Evolutionary conservation across 257 asterid species (phyloP).

Genomic region (Scutellaria barbata): DNA sequence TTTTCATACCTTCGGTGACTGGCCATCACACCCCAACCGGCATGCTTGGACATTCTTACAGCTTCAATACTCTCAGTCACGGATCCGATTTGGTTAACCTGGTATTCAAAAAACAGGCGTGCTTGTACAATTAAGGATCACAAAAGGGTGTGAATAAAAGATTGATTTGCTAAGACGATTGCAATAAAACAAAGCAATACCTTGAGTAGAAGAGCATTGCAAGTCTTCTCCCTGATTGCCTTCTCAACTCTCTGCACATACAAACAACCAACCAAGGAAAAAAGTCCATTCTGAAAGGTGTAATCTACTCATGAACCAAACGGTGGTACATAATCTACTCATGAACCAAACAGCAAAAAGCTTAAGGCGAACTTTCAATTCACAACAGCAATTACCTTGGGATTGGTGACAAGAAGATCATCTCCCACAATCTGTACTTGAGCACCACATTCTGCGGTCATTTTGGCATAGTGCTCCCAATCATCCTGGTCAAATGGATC

Average conservation of each 20-base stretch:
- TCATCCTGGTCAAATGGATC: conserved; percentile 99
- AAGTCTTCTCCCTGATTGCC: conserved; percentile 88
- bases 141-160: not conserved
- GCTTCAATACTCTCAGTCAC: conserved; percentile 99
- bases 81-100: conserved; percentile 98
- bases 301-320: not conserved
- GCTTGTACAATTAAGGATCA: not conserved
- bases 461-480: conserved; percentile 84
- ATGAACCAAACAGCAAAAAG: not conserved
- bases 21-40: conserved; percentile 99
- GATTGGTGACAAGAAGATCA: conserved; percentile 95
- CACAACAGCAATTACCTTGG: conserved; percentile 57
- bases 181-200: conserved; percentile 37
- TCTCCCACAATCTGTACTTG: conserved; percentile 97
- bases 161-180: not conserved
- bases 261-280: conserved; percentile 16
- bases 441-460: conserved; percentile 76
- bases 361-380: not conserved
- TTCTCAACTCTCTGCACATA: conserved; percentile 83
- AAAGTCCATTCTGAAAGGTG: not conserved
- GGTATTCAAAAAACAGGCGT: conserved; percentile 10
- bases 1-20: conserved; percentile 86
- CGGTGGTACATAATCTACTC: not conserved
- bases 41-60: conserved; percentile 89
- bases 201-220: conserved; percentile 99